Percentiles rank a stretch among this genome's conserved stretches.
phyloP scores from a whole-genome alignment of 2,329 filamentous ascomycete species.

The Herpomyces periplanetae region DNA sequence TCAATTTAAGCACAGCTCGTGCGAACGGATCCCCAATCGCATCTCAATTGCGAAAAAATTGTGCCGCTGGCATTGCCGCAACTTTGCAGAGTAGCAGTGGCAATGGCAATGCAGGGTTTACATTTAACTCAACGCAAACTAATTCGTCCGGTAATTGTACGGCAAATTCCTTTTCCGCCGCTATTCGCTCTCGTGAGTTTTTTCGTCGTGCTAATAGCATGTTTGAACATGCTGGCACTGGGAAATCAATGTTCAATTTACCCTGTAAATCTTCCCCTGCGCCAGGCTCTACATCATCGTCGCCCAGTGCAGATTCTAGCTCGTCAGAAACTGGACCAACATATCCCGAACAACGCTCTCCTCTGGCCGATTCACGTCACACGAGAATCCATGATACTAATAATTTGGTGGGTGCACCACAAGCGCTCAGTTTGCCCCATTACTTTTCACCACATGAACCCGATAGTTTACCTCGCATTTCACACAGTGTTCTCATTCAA shows the following conservation, averaged over 20 bases:
- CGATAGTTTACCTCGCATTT: constrained; percentile 60
- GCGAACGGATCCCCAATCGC: too few species aligned
- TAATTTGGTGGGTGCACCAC: constrained; percentile 6
- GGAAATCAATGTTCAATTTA: constrained; percentile 31
- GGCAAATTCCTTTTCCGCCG: constrained; percentile 27
- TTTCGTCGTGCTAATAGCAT: constrained; percentile 80
- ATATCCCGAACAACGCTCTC: background rate
- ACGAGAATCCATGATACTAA: background rate
- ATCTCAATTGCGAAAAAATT: too few species aligned
- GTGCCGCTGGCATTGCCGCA: too few species aligned
- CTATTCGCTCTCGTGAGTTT: constrained; percentile 41
- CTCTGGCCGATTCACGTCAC: background rate
- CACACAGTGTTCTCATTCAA: constrained; percentile 38
- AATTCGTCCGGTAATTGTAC: too few species aligned
- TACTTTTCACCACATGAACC: constrained; percentile 39
- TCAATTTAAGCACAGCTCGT: too few species aligned
- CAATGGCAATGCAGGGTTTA: too few species aligned
- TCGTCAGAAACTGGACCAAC: background rate
- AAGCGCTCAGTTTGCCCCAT: constrained; percentile 37
- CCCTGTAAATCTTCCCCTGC: constrained; percentile 12
- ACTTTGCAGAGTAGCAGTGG: too few species aligned
- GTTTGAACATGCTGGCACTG: constrained; percentile 67
- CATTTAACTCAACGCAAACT: too few species aligned
- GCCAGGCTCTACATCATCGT: constrained; percentile 23
- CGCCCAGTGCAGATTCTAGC: background rate